phyloP scores from a whole-genome alignment of 2,329 filamentous ascomycete genomes.

The Colletotrichum paranaense region DNA sequence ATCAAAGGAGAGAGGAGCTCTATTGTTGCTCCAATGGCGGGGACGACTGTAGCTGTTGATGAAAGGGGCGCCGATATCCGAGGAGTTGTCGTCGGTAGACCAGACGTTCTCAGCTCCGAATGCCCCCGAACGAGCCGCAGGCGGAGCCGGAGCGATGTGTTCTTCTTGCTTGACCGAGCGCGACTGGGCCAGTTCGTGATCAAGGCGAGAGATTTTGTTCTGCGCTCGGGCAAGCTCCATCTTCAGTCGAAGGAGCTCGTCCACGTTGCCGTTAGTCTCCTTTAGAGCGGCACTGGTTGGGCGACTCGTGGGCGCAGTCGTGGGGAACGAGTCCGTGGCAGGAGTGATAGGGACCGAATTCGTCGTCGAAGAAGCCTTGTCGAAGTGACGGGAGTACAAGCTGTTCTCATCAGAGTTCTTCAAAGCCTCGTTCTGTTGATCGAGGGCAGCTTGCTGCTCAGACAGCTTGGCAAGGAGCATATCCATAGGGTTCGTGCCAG shows the following conservation, averaged over 20 bases:
- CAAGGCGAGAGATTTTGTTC: constrained; percentile 76
- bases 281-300: constrained; percentile 63
- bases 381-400: constrained; percentile 49
- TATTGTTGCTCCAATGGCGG: constrained; percentile 66
- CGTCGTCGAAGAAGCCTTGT: constrained; percentile 61
- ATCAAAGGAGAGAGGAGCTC: constrained; percentile 47
- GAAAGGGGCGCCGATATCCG: constrained; percentile 68
- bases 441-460: constrained; percentile 74
- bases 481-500: constrained; percentile 70
- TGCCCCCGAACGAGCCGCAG: constrained; percentile 10
- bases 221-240: constrained; percentile 78
- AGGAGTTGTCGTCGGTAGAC: constrained; percentile 66
- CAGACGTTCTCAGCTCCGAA: constrained; percentile 57
- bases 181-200: constrained; percentile 76
- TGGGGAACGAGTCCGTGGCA: constrained; percentile 64
- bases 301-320: constrained; percentile 60
- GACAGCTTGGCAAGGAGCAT: constrained; percentile 78
- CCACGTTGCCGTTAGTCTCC: constrained; percentile 53
- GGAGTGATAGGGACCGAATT: constrained; percentile 73
- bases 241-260: constrained; percentile 76
- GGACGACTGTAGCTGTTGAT: constrained; percentile 63
- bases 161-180: constrained; percentile 68
- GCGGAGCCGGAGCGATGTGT: constrained; percentile 33
- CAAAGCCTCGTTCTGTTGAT: constrained; percentile 67
- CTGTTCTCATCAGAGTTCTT: constrained; percentile 53